Conservation (phyloP, 2,329 filamentous ascomycete genomes). For the Daldinia sp. region DNA sequence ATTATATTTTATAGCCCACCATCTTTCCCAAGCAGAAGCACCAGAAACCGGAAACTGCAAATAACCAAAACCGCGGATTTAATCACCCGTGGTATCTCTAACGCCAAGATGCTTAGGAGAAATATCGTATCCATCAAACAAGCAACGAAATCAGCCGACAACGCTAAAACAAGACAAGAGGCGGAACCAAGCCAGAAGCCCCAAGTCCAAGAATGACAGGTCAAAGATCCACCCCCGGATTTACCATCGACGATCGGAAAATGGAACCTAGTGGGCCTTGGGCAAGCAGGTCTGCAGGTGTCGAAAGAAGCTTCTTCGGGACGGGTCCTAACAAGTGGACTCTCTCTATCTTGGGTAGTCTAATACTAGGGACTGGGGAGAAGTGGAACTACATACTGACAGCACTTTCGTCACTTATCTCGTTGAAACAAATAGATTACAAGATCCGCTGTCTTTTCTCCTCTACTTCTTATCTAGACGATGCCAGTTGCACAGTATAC, state of each 20-base stretch:
- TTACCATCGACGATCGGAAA: constrained; percentile 5
- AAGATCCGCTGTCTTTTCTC: not conserved
- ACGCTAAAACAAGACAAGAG: not conserved
- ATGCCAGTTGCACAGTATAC: not conserved
- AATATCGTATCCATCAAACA: not conserved
- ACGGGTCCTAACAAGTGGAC: constrained; percentile 2
- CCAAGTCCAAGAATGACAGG: constrained; percentile 12
- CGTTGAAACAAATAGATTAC: not conserved
- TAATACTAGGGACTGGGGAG: too few species aligned
- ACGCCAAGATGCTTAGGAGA: not conserved
- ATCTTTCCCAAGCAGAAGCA: too few species aligned
- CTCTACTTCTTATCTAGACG: constrained; percentile 3
- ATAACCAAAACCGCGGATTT: not conserved
- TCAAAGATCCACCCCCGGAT: constrained; percentile 26
- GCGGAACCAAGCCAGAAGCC: constrained; percentile 1
- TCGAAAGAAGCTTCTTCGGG: constrained; percentile 28
- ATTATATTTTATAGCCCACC: too few species aligned
- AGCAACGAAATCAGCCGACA: not conserved
- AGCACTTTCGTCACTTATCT: not conserved
- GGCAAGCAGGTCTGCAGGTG: not conserved
- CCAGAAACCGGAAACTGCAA: too few species aligned
- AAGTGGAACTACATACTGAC: not conserved
- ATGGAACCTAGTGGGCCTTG: constrained; percentile 14
- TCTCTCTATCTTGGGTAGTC: not conserved
- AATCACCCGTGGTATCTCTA: not conserved